Evolutionary conservation across 2,329 filamentous ascomycete species (phyloP), one percentile per base, ranked within the genome.

Genomic region (Ceratocystis eucalypticola): DNA sequence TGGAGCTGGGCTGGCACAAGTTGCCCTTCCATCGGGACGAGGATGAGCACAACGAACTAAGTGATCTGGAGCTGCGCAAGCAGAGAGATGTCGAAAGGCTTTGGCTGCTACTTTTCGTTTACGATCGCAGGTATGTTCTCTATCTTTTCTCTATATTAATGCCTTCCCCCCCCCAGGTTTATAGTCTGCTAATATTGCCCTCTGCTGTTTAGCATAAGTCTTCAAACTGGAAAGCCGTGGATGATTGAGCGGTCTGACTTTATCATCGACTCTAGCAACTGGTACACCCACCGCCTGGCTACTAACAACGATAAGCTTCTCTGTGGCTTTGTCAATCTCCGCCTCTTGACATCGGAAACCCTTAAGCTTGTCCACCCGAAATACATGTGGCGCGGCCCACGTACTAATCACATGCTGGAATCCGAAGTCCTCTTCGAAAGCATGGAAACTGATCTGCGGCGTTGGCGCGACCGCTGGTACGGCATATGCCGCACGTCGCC

Each of bases 211-310:
- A 77, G 76, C 64, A 73, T 77, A 55, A 77, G 76, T 55, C 65
- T 77, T 3, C 76, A 78, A 67, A 73, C 75, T 0, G 76, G 76
- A 3, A 77, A 75, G 62, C 76, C 76, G 0, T 77, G 73, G 71
- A 78, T 78, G 76, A 76, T 77, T 28, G 75, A 76, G 44, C 70
- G 74, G 12, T 74, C 71, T 50, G 71, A 73, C 17, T 73, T 77
- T 61, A 75, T 77, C 61, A 72, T 73, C 30, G 73, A 74, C n/a
- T 70, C 72, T 5, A 72, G 74, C 20, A 70, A 69, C 12, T 78
- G 76, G 76, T 73, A 74, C 69, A 70, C 69, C 7, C 71, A 74
- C 28, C 67, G 67, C 0, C 66, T 72, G 48, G 74, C 75, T 2
- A 71, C 71, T 15, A 69, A 73, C 1, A 74, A 71, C 3, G 76